phyloP scores from a whole-genome alignment of 2,329 filamentous ascomycete species.

The Neopestalotiopsis rosae region DNA sequence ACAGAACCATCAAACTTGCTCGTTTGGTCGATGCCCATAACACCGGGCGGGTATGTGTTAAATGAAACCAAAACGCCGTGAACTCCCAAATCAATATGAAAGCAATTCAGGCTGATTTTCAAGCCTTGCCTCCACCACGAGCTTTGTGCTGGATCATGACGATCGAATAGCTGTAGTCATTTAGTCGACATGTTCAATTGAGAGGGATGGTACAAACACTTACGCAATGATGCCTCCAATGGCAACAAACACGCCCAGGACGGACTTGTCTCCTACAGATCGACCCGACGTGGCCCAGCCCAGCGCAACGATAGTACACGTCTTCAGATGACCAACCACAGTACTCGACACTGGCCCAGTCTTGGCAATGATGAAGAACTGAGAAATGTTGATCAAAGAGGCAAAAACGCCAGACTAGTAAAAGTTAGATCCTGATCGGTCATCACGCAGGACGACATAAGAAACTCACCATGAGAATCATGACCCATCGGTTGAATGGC shows the following conservation, averaged over 20 bases:
- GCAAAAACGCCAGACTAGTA: conserved; percentile 66
- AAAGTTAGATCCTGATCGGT: conserved; percentile 23
- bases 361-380: conserved; percentile 67
- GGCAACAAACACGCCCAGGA: conserved; percentile 60
- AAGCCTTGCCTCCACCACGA: conserved; percentile 13
- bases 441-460: background rate
- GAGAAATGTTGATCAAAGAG: conserved; percentile 68
- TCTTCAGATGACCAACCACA: conserved; percentile 70
- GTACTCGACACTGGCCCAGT: conserved; percentile 69
- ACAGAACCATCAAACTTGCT: background rate
- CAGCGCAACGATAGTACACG: conserved; percentile 67
- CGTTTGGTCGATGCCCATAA: background rate
- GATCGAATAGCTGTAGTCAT: conserved; percentile 19
- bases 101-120: background rate
- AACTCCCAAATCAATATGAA: background rate
- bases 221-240: conserved; percentile 63
- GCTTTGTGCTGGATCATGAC: conserved; percentile 20
- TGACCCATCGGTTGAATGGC: conserved; percentile 55
- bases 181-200: background rate
- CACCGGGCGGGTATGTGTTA: background rate
- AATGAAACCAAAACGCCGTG: background rate
- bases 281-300: conserved; percentile 64
- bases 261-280: conserved; percentile 59
- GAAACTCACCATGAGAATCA: conserved; percentile 61
- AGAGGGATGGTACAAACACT: conserved; percentile 32